Base-by-base conservation (phyloP, 441 rosid species). In the Hura crepitans region DNA sequence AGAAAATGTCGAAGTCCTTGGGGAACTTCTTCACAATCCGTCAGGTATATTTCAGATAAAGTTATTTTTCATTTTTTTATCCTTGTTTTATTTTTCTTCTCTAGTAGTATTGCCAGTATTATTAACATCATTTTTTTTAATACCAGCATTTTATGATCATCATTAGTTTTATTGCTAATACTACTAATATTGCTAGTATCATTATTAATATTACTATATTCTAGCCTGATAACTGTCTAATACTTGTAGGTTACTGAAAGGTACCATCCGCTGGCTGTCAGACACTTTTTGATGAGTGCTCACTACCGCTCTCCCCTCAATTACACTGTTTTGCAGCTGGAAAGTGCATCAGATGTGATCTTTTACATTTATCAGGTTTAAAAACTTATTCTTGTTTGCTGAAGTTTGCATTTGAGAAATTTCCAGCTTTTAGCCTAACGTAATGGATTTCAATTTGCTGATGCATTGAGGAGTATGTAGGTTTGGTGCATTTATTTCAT, bases 1-100 rank as follows among this genome's bases (percentile, higher is more conserved):
- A 85, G 84, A 92, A 94, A 81, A 94, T 94, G 98, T 90, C 97
- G 11, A 94, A 94, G 69, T 90, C 99, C n/a, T 66, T 80, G 78
- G 87, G 85, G 4, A 93, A 94, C 73, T 89, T 86, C 66, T 87
- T 81, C 83, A 88, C 96, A 18, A 87, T 94, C 63, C 89, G 97
- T 68, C 82, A 89, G 77, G 96, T 89, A 80, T 70, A 69, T 30
- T 72, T 46, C 22, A 22, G 56, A 54, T 74, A 9, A 18, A 43
- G 18, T 7, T 15, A 6, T 47, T 17, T 12, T 47, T 47, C n/a
- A n/a, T 47, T 47, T 20, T 7, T 71, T 42, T 10, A 3, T 43
- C 13, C 31, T 43, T 61, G 55, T 31, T n/a, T 58, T 62, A 22
- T 49, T 72, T 60, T 2, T 43, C 17, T 62, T 12, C 2, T 22